Percentiles rank a stretch among this genome's conserved stretches.
Conservation (phyloP, 495 filamentous ascomycete species). For the Aspergillus bridgeri region DNA sequence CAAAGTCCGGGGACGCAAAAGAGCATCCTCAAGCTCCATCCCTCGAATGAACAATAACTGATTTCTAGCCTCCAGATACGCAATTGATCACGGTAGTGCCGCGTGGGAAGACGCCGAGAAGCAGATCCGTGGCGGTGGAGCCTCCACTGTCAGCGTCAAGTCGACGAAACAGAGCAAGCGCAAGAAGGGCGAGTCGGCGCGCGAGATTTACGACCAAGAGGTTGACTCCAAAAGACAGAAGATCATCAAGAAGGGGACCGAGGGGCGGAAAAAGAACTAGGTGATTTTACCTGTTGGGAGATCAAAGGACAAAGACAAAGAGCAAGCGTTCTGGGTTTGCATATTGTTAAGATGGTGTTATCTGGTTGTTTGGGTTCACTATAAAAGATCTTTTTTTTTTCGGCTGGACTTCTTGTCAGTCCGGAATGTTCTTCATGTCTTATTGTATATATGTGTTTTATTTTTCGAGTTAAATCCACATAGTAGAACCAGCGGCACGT, state of each 20-base stretch:
- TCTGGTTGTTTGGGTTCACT: neutral
- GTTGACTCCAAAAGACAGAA: constrained; percentile 48
- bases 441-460: neutral
- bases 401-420: neutral
- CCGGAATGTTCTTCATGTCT: neutral
- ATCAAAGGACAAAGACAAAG: neutral
- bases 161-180: constrained; percentile 64
- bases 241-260: constrained; percentile 52
- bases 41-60: constrained; percentile 42
- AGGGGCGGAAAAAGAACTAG: constrained; percentile 36
- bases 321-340: neutral
- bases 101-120: constrained; percentile 84
- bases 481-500: too few species aligned
- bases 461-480: too few species aligned
- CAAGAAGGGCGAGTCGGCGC: constrained; percentile 69
- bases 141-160: constrained; percentile 80
- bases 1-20: neutral
- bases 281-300: neutral
- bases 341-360: constrained; percentile 1
- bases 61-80: constrained; percentile 60
- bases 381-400: neutral
- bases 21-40: neutral
- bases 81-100: constrained; percentile 66
- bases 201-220: constrained; percentile 46
- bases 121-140: constrained; percentile 60